Evolutionary conservation across 371 early-diverging fungal genomes (phyloP), one percentile per base, ranked within the genome.

Genomic region (Smittium culicis): DNA sequence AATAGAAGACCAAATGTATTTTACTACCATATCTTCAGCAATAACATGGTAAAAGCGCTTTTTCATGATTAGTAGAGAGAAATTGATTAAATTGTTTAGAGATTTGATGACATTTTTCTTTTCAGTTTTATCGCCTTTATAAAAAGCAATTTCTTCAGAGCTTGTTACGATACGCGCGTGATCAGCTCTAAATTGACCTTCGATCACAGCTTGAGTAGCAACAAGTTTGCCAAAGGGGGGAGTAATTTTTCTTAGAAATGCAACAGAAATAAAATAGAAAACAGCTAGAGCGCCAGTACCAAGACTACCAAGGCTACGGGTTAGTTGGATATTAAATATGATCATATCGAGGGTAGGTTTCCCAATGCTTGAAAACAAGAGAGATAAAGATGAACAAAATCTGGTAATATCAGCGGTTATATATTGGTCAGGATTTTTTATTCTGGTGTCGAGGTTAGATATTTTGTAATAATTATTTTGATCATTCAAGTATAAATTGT

Each of bases 81-180:
- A 94, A 28, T 81, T 70, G 30, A 90, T 80, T 55, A 95, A 83
- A 70, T 76, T 66, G 73, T 82, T 78, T 73, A 91, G 86, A 32
- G 87, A 83, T 70, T 70, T 73, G 54, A 85, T 84, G 29, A 88
- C 85, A 16, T 86, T 84, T 68, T 83, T 82, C 69, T 81, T 83
- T 73, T 91, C 92, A 32, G 86, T 77, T 58, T 88, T 72, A 16
- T 83, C 85, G 67, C 92, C 92, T 60, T 84, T 81, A 67, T 90
- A 91, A 72, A 92, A 91, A 1, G 91, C 92, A 67, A 92, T 89
- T 68, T 92, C 93, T 71, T 91, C 92, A 11, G 89, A 84, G 68
- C 91, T 88, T 14, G 89, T 81, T 58, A 90, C 88, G 31, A 90
- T 84, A 54, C 89, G 87, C 29, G 89, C 85, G 75, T 92, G 92